These are phyloP conservation scores for Kickxella alabastrina DNA, from an alignment of 192 early-diverging fungal species.

Conservation along the genomic window DNA sequence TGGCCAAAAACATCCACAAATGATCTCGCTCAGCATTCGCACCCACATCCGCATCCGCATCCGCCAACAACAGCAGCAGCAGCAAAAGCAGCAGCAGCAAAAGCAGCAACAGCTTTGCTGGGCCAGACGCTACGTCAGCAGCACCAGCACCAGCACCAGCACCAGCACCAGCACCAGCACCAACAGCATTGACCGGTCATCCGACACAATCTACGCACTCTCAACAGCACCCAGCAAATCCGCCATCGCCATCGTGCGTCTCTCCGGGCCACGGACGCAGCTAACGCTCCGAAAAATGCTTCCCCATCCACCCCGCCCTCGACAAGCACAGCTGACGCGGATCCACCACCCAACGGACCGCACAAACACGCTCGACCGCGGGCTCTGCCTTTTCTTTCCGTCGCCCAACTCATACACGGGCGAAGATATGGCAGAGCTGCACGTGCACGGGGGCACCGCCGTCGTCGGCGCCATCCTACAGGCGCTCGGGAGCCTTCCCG, in stretches of 20 bases:
- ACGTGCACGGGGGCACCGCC: constrained; percentile 71
- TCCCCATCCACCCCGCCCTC: neutral
- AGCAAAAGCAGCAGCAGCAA: too few relatives aligned
- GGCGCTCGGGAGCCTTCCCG: constrained; percentile 47
- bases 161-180: too few relatives aligned
- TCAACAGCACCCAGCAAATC: constrained; percentile 72
- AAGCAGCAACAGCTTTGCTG: too few relatives aligned
- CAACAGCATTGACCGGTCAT: too few relatives aligned
- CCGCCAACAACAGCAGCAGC: too few relatives aligned
- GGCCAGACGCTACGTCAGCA: too few relatives aligned
- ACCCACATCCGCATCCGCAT: too few relatives aligned
- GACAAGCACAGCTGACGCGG: constrained; percentile 7
- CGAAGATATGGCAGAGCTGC: constrained; percentile 71
- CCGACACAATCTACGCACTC: constrained; percentile 72
- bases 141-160: too few relatives aligned
- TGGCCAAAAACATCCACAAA: too few relatives aligned
- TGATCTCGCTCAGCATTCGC: too few relatives aligned
- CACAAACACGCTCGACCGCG: constrained; percentile 56
- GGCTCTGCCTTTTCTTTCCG: constrained; percentile 35
- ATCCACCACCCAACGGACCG: constrained; percentile 35
- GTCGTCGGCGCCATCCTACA: constrained; percentile 57
- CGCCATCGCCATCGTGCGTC: constrained; percentile 71
- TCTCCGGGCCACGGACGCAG: constrained; percentile 59
- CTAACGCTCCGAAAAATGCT: constrained; percentile 28
- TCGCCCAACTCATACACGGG: constrained; percentile 67